Evolutionary conservation across 2,329 filamentous ascomycete genomes (phyloP).

Genomic region (Trichoderma pleuroti): DNA sequence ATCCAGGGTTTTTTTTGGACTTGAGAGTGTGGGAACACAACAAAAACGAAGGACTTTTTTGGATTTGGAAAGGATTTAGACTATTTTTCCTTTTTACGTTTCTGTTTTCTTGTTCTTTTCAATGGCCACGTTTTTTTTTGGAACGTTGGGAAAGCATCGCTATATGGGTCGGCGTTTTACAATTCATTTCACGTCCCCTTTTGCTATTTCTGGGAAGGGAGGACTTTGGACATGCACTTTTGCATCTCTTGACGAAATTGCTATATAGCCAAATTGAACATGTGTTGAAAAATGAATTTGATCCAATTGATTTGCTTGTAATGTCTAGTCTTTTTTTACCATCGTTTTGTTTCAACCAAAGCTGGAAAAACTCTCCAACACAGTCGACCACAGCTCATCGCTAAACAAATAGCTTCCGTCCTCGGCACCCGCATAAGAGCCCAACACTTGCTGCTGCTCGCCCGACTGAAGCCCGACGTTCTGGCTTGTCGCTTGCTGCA

Average conservation of each 20-base stretch:
- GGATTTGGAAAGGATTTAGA: slow-evolving; percentile 12
- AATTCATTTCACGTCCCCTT: not conserved
- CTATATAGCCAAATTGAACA: slow-evolving; percentile 17
- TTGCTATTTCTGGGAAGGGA: not conserved
- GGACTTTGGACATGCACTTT: not conserved
- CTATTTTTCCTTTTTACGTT: not conserved
- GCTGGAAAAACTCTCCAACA: not conserved
- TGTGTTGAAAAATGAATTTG: slow-evolving; percentile 1
- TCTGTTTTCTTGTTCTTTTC: not conserved
- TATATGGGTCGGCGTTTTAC: slow-evolving; percentile 12
- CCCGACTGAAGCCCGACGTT: not conserved
- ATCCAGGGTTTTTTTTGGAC: slow-evolving; percentile 2
- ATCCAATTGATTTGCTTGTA: not conserved
- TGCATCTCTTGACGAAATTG: slow-evolving; percentile 7
- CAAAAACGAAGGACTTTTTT: not conserved
- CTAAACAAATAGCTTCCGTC: not conserved
- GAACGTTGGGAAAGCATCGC: slow-evolving; percentile 11
- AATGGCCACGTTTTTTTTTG: not conserved
- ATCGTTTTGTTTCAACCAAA: not conserved
- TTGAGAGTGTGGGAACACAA: not conserved
- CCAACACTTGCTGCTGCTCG: not conserved
- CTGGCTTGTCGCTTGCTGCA: not conserved
- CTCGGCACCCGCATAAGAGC: not conserved
- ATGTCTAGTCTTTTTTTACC: not conserved
- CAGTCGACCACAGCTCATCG: slow-evolving; percentile 1